Evolutionary conservation across 1,284 basidiomycete genomes (phyloP).

Genomic region (Cutaneotrichosporon sp.): DNA sequence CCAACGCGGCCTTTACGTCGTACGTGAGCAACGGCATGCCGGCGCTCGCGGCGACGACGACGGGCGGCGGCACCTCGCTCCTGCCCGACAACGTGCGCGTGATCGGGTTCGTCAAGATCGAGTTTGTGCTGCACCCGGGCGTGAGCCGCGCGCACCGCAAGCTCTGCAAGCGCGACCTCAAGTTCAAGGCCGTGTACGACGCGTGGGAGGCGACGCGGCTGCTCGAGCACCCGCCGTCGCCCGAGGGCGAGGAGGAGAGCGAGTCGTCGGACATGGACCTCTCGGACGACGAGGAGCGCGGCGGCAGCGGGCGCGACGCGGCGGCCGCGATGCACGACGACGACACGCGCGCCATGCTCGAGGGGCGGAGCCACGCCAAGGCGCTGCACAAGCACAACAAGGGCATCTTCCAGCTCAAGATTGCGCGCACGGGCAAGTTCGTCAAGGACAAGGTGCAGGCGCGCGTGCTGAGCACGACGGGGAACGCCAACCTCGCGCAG

Average conservation of each 20-base stretch:
- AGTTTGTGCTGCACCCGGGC: slow-evolving; percentile 42
- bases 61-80: not conserved
- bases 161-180: slow-evolving; percentile 43
- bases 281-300: slow-evolving; percentile 5
- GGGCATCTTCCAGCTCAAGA: slow-evolving; percentile 52
- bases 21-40: slow-evolving; percentile 15
- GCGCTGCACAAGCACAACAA: slow-evolving; percentile 44
- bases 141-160: slow-evolving; percentile 44
- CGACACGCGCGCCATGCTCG: slow-evolving; percentile 32
- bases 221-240: slow-evolving; percentile 1
- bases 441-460: slow-evolving; percentile 51
- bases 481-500: slow-evolving; percentile 21
- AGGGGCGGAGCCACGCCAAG: slow-evolving; percentile 38
- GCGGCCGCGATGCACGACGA: slow-evolving; percentile 22
- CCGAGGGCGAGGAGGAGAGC: slow-evolving; percentile 2
- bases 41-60: not conserved
- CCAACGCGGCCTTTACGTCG: slow-evolving; percentile 8
- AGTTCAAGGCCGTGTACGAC: slow-evolving; percentile 47
- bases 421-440: slow-evolving; percentile 48
- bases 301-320: slow-evolving; percentile 16
- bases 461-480: slow-evolving; percentile 33
- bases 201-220: slow-evolving; percentile 44
- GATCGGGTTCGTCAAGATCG: slow-evolving; percentile 40
- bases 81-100: slow-evolving; percentile 11
- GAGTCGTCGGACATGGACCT: slow-evolving; percentile 10